Percentiles rank a stretch among this genome's conserved stretches.
Conservation (phyloP, 805 yeast genomes). For the Candida insectalens region DNA sequence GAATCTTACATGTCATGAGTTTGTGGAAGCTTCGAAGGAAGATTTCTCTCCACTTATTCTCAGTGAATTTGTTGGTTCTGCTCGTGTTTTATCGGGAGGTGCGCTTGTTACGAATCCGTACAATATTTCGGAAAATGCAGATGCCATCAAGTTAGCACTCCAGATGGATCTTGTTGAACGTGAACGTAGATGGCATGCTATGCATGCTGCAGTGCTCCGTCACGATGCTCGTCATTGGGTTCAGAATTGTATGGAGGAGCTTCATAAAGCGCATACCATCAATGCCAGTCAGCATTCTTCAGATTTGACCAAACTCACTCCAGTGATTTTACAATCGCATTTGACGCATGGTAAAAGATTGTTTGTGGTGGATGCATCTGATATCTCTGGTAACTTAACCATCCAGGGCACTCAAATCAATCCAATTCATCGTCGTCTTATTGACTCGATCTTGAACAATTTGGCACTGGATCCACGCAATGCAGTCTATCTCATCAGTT, state of each 20-base stretch:
- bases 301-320: slow-evolving; percentile 16
- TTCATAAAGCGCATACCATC: slow-evolving; percentile 40
- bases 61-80: slow-evolving; percentile 94
- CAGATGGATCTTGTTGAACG: slow-evolving; percentile 56
- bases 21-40: slow-evolving; percentile 61
- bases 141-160: slow-evolving; percentile 54
- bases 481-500: slow-evolving; percentile 63
- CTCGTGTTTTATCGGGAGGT: slow-evolving; percentile 62
- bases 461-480: slow-evolving; percentile 49
- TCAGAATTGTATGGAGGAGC: slow-evolving; percentile 38
- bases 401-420: slow-evolving; percentile 29
- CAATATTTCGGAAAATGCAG: slow-evolving; percentile 62
- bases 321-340: not conserved
- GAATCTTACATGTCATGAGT: slow-evolving; percentile 95
- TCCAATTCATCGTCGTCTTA: slow-evolving; percentile 52
- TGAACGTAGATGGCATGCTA: slow-evolving; percentile 46
- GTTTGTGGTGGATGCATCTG: slow-evolving; percentile 43
- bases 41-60: slow-evolving; percentile 74
- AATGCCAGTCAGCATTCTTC: slow-evolving; percentile 18
- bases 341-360: slow-evolving; percentile 28
- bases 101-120: slow-evolving; percentile 84
- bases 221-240: slow-evolving; percentile 79
- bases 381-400: slow-evolving; percentile 25
- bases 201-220: slow-evolving; percentile 47
- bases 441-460: slow-evolving; percentile 47